phyloP scores from a whole-genome alignment of 164 flowering plant genomes.

The Aristolochia contorta region DNA sequence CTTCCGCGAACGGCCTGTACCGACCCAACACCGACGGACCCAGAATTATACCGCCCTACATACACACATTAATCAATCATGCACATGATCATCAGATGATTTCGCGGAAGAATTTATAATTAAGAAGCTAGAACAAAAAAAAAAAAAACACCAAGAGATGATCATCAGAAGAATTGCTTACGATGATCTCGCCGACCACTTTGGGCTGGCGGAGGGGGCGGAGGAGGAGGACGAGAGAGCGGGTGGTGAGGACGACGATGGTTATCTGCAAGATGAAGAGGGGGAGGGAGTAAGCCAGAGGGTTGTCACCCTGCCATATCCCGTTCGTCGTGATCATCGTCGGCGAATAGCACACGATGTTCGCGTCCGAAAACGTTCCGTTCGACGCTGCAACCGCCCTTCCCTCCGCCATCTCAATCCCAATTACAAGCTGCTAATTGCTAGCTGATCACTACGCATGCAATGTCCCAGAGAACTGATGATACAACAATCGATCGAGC shows the following conservation, averaged over 20 bases:
- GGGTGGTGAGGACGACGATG: slow-evolving; percentile 11
- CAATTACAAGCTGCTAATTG: too few relatives aligned
- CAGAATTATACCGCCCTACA: slow-evolving; percentile 21
- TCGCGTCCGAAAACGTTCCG: not conserved
- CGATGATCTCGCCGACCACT: slow-evolving; percentile 20
- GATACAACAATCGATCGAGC: too few relatives aligned
- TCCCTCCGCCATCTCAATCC: too few relatives aligned
- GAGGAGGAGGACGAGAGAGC: slow-evolving; percentile 9
- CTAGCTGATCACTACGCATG: too few relatives aligned
- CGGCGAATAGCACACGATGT: slow-evolving; percentile 14
- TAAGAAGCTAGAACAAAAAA: too few relatives aligned
- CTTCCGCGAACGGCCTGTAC: not conserved
- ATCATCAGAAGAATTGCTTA: not conserved
- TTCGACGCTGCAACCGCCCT: too few relatives aligned
- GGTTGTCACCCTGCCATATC: slow-evolving; percentile 15
- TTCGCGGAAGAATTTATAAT: too few relatives aligned
- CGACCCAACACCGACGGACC: slow-evolving; percentile 26
- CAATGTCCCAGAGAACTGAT: too few relatives aligned
- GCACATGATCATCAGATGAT: too few relatives aligned
- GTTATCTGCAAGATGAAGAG: slow-evolving; percentile 16
- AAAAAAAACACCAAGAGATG: not conserved
- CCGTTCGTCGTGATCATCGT: slow-evolving; percentile 14
- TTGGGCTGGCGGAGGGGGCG: slow-evolving; percentile 20
- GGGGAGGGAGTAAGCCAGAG: slow-evolving; percentile 13
- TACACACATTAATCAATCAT: too few relatives aligned